Evolutionary conservation across 2,329 filamentous ascomycete species (phyloP), one percentile per base, ranked within the genome.

Genomic region (Trichoderma cornu-damae): DNA sequence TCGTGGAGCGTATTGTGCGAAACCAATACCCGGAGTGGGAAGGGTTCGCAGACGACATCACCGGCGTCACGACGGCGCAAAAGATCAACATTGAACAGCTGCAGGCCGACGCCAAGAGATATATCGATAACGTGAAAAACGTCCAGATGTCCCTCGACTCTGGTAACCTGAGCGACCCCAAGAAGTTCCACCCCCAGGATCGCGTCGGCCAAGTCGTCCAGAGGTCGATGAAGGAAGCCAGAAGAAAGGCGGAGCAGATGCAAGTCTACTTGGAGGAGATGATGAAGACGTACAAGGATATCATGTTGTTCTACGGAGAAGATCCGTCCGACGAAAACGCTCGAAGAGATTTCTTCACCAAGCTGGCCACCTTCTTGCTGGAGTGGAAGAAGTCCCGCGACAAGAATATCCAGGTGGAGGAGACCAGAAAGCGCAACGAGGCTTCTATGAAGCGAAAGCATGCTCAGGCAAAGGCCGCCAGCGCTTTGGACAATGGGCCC

Each of bases 1-100:
- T 97, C 42, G 91, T 99, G 42, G 94, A 99, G 74, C 88, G 93
- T 64, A 96, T 96, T 64, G 93, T 97, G 58, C 88, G 94, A 62
- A 94, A 90, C 69, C 93, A 97, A 70, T 99, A 97, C 64, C 89
- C 93, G 2, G 90, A 96, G 72, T 97, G 92, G 89, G 92, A 96
- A 72, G 81, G 81, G 32, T 97, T 97, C 72, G 79, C 84, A 16
- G 84, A 89, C 8, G 93, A 99, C 68, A 96, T 99, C 64, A 75
- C 75, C 20, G 88, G 87, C 20, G 91, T 97, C 34, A 75, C 94
- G 42, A 77, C 81, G 16, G 84, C 84, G 24, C 90, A 96, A 69
- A 97, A 96, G 77, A 82, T 96, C 74, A 97, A 96, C 68, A 89
- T 97, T 54, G 94, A 97, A 71, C 90, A 95, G 73, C 80, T 99